Evolutionary conservation across 2,329 filamentous ascomycete species (phyloP), one percentile per base, ranked within the genome.

Genomic region (Tolypocladium ovalisporum): DNA sequence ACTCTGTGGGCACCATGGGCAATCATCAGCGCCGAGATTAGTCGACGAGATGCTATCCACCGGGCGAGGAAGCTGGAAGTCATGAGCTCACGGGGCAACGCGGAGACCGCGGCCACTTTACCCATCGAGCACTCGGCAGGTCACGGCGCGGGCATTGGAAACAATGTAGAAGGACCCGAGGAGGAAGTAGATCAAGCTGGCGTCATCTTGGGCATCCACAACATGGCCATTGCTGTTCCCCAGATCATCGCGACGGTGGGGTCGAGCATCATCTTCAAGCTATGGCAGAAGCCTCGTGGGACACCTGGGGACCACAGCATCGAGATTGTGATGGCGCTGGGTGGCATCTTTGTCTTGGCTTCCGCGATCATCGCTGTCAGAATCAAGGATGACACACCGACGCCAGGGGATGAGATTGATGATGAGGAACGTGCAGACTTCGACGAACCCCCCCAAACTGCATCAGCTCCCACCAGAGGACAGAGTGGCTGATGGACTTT

Each of bases 1-100:
- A 91, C 91, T 2, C 83, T 95, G 32, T 97, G 93, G 93, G 93
- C 92, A 0, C 93, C 93, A 0, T 97, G 93, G 75, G 92, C 93
- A 42, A 88, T 97, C 64, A 97, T 97, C 68, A 91, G 90, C 52
- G 90, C 90, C 6, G 93, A 97, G 71, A 92, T 97, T 61, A 89
- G 88, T 60, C 88, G 86, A 59, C 86, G 90, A 7, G 89, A 96
- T 67, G 84, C 87, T 44, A 62, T 73, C 22, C 68, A 76, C 29
- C 78, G 79, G 27, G 71, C 75, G 3, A 66, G 64, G 55, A 71
- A 67, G 60, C 62, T 67, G 10, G 66, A 66, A 44, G 60, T 58
- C 54, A 54, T 59, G 42, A 55, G 61, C 15, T 55, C 61, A 17
- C 60, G 29, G 27, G 22, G n/a, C 19, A 52, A 57, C 29, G 57